These are phyloP conservation scores for Jaapia argillacea DNA, from an alignment of 768 basidiomycete genomes.

Conservation along the genomic window DNA sequence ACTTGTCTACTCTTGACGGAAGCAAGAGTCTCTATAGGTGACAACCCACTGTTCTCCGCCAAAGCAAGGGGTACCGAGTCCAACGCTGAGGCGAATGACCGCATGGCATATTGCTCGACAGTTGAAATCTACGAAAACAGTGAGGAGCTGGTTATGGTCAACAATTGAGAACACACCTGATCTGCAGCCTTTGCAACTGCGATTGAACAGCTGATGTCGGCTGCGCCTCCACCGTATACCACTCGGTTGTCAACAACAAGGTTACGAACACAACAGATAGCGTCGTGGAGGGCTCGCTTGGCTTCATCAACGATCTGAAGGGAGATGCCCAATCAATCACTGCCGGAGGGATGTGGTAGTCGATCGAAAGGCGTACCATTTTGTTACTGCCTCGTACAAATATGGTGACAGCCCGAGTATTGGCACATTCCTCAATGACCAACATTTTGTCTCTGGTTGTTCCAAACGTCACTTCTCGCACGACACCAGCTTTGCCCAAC, in stretches of 20 bases:
- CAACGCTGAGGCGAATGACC: conserved; percentile 93
- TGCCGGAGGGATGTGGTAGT: background rate
- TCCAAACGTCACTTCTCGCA: conserved; percentile 91
- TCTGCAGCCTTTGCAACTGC: conserved; percentile 94
- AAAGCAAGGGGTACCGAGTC: conserved; percentile 94
- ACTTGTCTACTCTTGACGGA: conserved; percentile 93
- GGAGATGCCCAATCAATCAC: background rate
- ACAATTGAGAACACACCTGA: conserved; percentile 41
- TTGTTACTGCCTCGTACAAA: conserved; percentile 98
- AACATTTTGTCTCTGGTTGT: conserved; percentile 99
- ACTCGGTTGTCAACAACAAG: conserved; percentile 92
- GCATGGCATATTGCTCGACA: conserved; percentile 99
- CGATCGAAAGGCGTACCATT: conserved; percentile 57
- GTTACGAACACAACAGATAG: conserved; percentile 94
- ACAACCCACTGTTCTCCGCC: conserved; percentile 94
- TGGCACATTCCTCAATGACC: conserved; percentile 97
- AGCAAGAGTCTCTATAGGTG: conserved; percentile 95
- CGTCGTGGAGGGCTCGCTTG: conserved; percentile 95
- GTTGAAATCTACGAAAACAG: conserved; percentile 63
- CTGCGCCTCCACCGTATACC: conserved; percentile 96
- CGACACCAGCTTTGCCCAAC: conserved; percentile 87
- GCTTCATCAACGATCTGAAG: conserved; percentile 95
- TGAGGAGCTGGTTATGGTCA: conserved; percentile 1
- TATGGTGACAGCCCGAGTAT: conserved; percentile 91
- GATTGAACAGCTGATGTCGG: conserved; percentile 91